Evolutionary conservation across 129 eudicot species (phyloP).

Genomic region (sunflower (Helianthus annuus)): HanXRQr2.0-SUNRISE NC_035443.2:62048077-62048576

Average conservation of each 20-base stretch:
- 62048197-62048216: slow-evolving; percentile 45
- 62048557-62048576: slow-evolving; percentile 66
- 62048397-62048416: slow-evolving; percentile 75
- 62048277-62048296: slow-evolving; percentile 42
- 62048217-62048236: slow-evolving; percentile 69
- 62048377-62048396: slow-evolving; percentile 3
- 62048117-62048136: slow-evolving; percentile 42
- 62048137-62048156: slow-evolving; percentile 56
- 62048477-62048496: slow-evolving; percentile 72
- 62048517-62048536: slow-evolving; percentile 43
- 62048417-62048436: slow-evolving; percentile 75
- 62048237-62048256: slow-evolving; percentile 63
- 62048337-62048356: not conserved
- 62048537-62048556: slow-evolving; percentile 54
- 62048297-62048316: slow-evolving; percentile 60
- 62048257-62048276: slow-evolving; percentile 38
- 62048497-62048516: slow-evolving; percentile 59
- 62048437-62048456: slow-evolving; percentile 70
- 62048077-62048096: slow-evolving; percentile 56
- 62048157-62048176: slow-evolving; percentile 42
- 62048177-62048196: slow-evolving; percentile 44
- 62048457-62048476: slow-evolving; percentile 56
- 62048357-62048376: not conserved
- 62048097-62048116: slow-evolving; percentile 59
- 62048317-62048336: slow-evolving; percentile 71